These are phyloP conservation scores for Trypanosoma melophagium DNA, from an alignment of 208 protist genomes.

Conservation along the genomic window DNA sequence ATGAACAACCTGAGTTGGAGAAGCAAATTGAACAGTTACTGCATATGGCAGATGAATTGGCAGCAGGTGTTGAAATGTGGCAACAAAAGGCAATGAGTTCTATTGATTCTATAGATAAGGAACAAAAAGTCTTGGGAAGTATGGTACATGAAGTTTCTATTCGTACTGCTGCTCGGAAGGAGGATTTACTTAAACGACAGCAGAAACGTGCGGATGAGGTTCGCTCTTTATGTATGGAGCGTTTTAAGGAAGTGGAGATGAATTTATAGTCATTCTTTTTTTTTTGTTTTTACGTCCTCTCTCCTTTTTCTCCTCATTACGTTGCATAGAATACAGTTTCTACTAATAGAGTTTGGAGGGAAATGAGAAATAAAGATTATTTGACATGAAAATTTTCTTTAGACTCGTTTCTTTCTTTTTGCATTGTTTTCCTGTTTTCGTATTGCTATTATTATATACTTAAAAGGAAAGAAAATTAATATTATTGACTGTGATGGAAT, in stretches of 20 bases:
- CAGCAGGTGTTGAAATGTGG: slow-evolving; percentile 76
- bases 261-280: slow-evolving; percentile 15
- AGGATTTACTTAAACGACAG: slow-evolving; percentile 54
- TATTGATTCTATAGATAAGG: slow-evolving; percentile 71
- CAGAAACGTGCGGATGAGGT: slow-evolving; percentile 47
- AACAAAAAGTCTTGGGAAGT: slow-evolving; percentile 62
- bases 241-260: slow-evolving; percentile 29
- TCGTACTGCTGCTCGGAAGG: slow-evolving; percentile 36
- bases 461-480: too few species aligned
- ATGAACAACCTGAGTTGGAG: slow-evolving; percentile 62
- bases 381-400: not conserved
- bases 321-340: slow-evolving; percentile 5
- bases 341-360: not conserved
- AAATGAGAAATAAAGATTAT: not conserved
- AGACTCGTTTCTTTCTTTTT: not conserved
- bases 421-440: not conserved
- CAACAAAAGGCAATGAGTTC: slow-evolving; percentile 67
- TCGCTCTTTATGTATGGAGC: slow-evolving; percentile 39
- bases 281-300: too few species aligned
- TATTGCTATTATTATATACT: too few species aligned
- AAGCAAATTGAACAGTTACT: slow-evolving; percentile 61
- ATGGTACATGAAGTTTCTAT: slow-evolving; percentile 67
- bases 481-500: too few species aligned
- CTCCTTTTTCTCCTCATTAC: not conserved
- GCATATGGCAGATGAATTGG: slow-evolving; percentile 65